Conservation (phyloP, 208 protist genomes). For the Trypanosoma platydactyli region DNA sequence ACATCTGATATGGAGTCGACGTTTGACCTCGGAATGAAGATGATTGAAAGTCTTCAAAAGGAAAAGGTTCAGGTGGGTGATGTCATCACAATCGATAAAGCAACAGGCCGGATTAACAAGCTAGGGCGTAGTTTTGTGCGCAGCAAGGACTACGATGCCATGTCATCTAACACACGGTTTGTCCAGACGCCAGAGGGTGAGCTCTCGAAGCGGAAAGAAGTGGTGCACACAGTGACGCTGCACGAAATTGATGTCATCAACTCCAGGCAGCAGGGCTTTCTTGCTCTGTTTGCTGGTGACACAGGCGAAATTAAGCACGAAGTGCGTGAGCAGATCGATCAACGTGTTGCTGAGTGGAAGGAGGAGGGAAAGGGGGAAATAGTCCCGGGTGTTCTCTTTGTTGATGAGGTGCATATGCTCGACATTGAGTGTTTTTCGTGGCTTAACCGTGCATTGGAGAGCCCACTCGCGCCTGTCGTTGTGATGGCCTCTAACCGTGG, state of each 20-base stretch:
- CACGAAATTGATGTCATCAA: conserved; percentile 99
- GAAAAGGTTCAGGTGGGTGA: conserved; percentile 99
- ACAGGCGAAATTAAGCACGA: conserved; percentile 99
- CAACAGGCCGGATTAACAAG: conserved; percentile 97
- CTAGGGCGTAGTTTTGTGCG: conserved; percentile 98
- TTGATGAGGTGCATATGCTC: conserved; percentile 99
- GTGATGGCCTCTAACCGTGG: conserved; percentile 99
- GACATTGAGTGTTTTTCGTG: conserved; percentile 99
- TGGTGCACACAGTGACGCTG: conserved; percentile 99
- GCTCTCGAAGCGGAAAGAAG: conserved; percentile 99
- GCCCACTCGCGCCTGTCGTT: conserved; percentile 97
- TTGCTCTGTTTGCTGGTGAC: conserved; percentile 99
- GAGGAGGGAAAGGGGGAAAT: conserved; percentile 99
- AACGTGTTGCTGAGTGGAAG: conserved; percentile 99
- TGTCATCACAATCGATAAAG: conserved; percentile 99
- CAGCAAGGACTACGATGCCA: conserved; percentile 96
- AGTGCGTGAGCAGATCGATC: conserved; percentile 99
- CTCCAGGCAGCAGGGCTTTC: conserved; percentile 98
- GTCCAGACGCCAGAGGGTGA: conserved; percentile 98
- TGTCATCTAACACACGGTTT: conserved; percentile 94
- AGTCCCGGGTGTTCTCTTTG: conserved; percentile 97
- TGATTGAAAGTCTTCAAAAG: conserved; percentile 99
- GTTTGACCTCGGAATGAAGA: conserved; percentile 99
- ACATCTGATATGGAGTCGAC: conserved; percentile 99
- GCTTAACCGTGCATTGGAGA: conserved; percentile 99